Evolutionary conservation across 129 eudicot species (phyloP), one percentile per base, ranked within the genome.

Genomic region (Tanacetum coccineum): DNA sequence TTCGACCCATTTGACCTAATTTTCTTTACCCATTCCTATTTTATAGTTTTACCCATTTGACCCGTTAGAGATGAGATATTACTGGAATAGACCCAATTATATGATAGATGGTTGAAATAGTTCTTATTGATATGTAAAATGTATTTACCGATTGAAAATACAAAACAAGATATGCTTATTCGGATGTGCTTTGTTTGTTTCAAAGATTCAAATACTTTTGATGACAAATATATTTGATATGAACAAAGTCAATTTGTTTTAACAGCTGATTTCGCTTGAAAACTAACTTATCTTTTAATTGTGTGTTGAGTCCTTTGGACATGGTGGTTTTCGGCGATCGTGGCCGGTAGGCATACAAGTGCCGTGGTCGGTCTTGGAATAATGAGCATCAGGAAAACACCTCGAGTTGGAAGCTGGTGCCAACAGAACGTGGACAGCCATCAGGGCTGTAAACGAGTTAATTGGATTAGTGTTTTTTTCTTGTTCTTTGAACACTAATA

Each of bases 311-410:
- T n/a, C n/a, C n/a, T n/a, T 67, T 85, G 92, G 87, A 13, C 87
- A 69, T 70, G 91, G 95, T 22, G 84, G 95, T 26, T 74, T 77
- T 61, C 92, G 96, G n/a, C 74, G 96, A 88, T 74, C 91, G 98
- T 28, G 94, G 98, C 39, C 84, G 96, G 65, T n/a, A n/a, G 95
- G 98, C 19, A n/a, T 86, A 79, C 57, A n/a, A 70, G 87, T 36
- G 74, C n/a, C n/a, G 95, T 50, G 90, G 89, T 58, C 89, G 96
- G 9, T 71, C 91, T 39, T 88, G 96, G 96, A 82, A 76, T 84
- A 77, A 84, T 25, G 64, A 73, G 53, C 51, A 46, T 20, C 4
- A 14, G 17, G n/a, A n/a, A 26, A 48, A 12, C 46, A 22, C n/a
- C 7, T 45, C 3, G 9, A 58, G 15, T 45, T n/a, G n/a, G 71